Percentiles rank a stretch among this genome's conserved stretches.
Conservation (phyloP, 805 yeast species). For the Wickerhamiella occidentalis region DNA sequence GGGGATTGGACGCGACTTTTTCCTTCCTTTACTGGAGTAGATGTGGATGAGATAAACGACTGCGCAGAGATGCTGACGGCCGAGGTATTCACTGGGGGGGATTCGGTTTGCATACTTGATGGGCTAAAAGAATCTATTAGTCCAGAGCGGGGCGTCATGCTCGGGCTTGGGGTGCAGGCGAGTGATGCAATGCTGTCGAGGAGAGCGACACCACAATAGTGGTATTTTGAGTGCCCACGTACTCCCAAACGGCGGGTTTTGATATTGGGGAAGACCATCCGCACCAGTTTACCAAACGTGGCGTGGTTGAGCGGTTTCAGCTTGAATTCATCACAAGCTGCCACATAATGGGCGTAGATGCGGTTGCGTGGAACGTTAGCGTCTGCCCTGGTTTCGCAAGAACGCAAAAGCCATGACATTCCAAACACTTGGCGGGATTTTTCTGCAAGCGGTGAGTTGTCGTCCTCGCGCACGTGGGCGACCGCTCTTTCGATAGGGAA, state of each 20-base stretch:
- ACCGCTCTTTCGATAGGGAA: constrained; percentile 16
- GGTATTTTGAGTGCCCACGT: constrained; percentile 73
- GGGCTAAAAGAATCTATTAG: constrained; percentile 11
- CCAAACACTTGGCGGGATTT: constrained; percentile 55
- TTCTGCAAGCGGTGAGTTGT: constrained; percentile 21
- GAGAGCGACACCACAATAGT: constrained; percentile 63
- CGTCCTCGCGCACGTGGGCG: constrained; percentile 15
- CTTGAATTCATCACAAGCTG: constrained; percentile 41
- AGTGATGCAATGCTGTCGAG: constrained; percentile 22
- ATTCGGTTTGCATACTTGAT: constrained; percentile 4
- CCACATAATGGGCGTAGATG: constrained; percentile 55
- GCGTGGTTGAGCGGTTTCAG: constrained; percentile 61
- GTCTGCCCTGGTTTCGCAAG: constrained; percentile 40
- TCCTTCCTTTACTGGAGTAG: not conserved
- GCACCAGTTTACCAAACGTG: constrained; percentile 62
- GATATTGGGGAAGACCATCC: constrained; percentile 50
- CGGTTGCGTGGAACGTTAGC: constrained; percentile 53
- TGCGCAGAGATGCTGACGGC: constrained; percentile 3
- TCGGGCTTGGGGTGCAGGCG: constrained; percentile 8
- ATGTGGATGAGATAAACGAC: not conserved
- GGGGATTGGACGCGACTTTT: not conserved
- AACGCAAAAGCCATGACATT: constrained; percentile 62
- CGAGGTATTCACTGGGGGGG: constrained; percentile 6
- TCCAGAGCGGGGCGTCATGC: not conserved
- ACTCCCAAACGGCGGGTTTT: constrained; percentile 71